Conservation (phyloP, 1,139 yeast species). For the Meyerozyma carpophila region DNA sequence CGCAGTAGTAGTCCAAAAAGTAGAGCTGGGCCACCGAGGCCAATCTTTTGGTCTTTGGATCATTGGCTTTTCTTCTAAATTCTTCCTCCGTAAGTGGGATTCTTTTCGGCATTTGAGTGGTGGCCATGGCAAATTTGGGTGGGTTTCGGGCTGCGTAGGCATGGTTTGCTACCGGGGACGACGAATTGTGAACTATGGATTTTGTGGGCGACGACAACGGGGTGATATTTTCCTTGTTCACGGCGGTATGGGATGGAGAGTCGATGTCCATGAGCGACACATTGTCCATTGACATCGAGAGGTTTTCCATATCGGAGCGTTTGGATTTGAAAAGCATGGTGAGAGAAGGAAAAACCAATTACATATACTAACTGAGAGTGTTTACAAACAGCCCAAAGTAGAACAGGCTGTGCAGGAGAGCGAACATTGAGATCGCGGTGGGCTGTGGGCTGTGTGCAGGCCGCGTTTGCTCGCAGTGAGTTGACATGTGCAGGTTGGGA, state of each 20-base stretch:
- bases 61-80: conserved; percentile 55
- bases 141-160: conserved; percentile 2
- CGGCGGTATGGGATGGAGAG: conserved; percentile 11
- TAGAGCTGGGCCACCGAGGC: conserved; percentile 82
- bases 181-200: conserved; percentile 30
- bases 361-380: not conserved
- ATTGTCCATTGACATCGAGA: conserved; percentile 43
- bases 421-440: too few relatives aligned
- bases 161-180: conserved; percentile 4
- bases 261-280: conserved; percentile 44
- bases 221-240: conserved; percentile 43
- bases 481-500: too few relatives aligned
- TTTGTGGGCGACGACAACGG: conserved; percentile 41
- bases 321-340: conserved; percentile 2
- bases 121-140: conserved; percentile 26
- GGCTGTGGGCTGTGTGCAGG: too few relatives aligned
- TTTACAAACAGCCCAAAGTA: conserved; percentile 1
- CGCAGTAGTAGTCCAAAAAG: conserved; percentile 93
- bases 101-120: conserved; percentile 28
- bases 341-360: not conserved
- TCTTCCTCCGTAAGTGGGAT: conserved; percentile 32
- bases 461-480: too few relatives aligned
- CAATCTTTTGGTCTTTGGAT: conserved; percentile 75
- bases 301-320: conserved; percentile 23
- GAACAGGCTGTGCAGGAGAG: not conserved